phyloP scores from a whole-genome alignment of 2,329 filamentous ascomycete species.

The Sporothrix dimorphospora region DNA sequence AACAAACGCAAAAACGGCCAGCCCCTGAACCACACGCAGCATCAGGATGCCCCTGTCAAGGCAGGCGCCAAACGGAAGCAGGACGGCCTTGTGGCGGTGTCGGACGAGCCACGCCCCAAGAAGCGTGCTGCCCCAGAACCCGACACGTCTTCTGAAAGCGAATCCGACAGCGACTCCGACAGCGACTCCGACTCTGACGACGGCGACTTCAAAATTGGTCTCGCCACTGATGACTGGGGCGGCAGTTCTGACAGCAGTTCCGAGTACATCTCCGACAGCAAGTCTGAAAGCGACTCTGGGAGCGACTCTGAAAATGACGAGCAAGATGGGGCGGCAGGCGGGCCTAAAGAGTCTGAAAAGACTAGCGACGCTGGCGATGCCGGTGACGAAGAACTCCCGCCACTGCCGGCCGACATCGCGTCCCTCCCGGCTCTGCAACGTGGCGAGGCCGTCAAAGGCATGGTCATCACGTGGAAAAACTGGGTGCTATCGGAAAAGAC shows the following conservation, averaged over 20 bases:
- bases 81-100: neutral
- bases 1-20: neutral
- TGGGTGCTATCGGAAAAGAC: slow-evolving; percentile 63
- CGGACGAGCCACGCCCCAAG: slow-evolving; percentile 15
- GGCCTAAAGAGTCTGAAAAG: neutral
- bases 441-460: slow-evolving; percentile 57
- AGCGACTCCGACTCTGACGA: neutral
- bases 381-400: slow-evolving; percentile 61
- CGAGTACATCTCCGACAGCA: neutral
- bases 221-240: too few relatives aligned
- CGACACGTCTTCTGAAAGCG: neutral
- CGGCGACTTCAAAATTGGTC: neutral
- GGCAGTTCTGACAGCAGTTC: neutral
- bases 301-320: neutral
- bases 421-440: slow-evolving; percentile 55
- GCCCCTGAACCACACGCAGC: too few relatives aligned
- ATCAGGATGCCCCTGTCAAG: neutral
- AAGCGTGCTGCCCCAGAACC: neutral
- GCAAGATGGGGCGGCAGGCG: neutral
- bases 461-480: slow-evolving; percentile 71
- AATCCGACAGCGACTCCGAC: neutral
- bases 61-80: slow-evolving; percentile 20
- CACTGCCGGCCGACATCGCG: slow-evolving; percentile 60
- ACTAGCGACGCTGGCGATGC: neutral
- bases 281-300: neutral